These are phyloP conservation scores for Penicillium roqueforti DNA, from an alignment of 495 filamentous ascomycete genomes.

Conservation along the genomic window DNA sequence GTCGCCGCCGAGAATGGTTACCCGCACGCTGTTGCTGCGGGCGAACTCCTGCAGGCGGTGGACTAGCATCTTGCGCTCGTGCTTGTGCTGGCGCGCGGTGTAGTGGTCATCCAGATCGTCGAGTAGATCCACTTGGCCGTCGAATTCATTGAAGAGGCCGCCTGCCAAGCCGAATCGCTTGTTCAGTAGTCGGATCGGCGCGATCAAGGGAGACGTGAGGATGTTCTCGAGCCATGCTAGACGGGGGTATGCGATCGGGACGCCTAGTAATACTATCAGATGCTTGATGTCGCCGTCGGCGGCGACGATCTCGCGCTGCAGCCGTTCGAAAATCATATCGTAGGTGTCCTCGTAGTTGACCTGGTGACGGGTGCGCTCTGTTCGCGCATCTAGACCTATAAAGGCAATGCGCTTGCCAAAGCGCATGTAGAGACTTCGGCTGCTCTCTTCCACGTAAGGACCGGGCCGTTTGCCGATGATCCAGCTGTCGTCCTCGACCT, in stretches of 20 bases:
- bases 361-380: conserved; percentile 85
- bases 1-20: conserved; percentile 80
- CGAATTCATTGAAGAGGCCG: conserved; percentile 86
- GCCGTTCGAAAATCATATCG: conserved; percentile 68
- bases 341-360: conserved; percentile 92
- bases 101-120: conserved; percentile 97
- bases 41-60: conserved; percentile 70
- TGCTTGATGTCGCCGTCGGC: conserved; percentile 67
- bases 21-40: conserved; percentile 65
- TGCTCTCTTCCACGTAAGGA: conserved; percentile 74
- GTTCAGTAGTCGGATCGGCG: conserved; percentile 81
- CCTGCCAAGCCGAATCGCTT: conserved; percentile 85
- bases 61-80: conserved; percentile 72
- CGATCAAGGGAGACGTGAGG: conserved; percentile 75
- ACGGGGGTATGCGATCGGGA: conserved; percentile 92
- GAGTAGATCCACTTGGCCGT: conserved; percentile 82
- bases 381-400: conserved; percentile 83
- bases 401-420: conserved; percentile 85
- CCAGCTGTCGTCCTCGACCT: conserved; percentile 65
- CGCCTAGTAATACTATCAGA: conserved; percentile 78
- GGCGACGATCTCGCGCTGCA: conserved; percentile 60
- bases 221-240: conserved; percentile 93
- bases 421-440: conserved; percentile 73
- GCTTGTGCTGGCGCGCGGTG: conserved; percentile 86
- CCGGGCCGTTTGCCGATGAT: conserved; percentile 75